These are phyloP conservation scores for Penicillium sp. DNA, from an alignment of 2,329 filamentous ascomycete species.

Conservation along the genomic window DNA sequence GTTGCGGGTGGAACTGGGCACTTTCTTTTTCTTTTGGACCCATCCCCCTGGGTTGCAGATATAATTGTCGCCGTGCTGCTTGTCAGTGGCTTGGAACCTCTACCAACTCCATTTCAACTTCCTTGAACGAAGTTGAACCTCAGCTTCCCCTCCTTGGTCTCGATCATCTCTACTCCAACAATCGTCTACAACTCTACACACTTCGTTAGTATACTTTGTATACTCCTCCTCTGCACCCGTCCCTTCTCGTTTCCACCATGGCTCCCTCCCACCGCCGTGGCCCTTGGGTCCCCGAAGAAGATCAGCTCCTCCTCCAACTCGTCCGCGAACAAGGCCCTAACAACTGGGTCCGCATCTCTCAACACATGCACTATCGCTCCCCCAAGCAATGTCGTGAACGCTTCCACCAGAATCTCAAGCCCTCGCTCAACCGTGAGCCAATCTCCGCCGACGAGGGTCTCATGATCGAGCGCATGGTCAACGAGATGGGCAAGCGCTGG, in stretches of 20 bases:
- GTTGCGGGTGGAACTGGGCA: conserved; percentile 31
- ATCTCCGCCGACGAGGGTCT: conserved; percentile 71
- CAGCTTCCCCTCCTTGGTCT: not conserved
- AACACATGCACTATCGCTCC: conserved; percentile 72
- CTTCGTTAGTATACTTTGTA: not conserved
- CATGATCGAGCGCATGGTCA: conserved; percentile 75
- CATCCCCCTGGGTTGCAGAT: conserved; percentile 38
- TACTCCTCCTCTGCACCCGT: not conserved
- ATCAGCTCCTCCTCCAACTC: conserved; percentile 68
- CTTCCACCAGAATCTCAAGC: conserved; percentile 91
- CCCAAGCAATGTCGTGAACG: conserved; percentile 95
- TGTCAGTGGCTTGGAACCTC: conserved; percentile 23
- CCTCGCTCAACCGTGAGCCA: conserved; percentile 70
- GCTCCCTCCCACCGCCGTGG: conserved; percentile 66
- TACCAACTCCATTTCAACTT: not conserved
- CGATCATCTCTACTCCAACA: not conserved
- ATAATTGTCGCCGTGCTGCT: conserved; percentile 31
- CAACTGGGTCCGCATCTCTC: conserved; percentile 89
- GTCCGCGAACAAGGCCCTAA: conserved; percentile 72
- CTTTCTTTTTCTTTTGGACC: conserved; percentile 32
- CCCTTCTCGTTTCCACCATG: conserved; percentile 32
- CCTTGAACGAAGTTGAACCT: not conserved
- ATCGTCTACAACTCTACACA: not conserved
- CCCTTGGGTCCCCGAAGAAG: conserved; percentile 80
- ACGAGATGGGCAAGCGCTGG: conserved; percentile 82